phyloP scores from a whole-genome alignment of 805 yeast species.

The Lipomyces yamadae region DNA sequence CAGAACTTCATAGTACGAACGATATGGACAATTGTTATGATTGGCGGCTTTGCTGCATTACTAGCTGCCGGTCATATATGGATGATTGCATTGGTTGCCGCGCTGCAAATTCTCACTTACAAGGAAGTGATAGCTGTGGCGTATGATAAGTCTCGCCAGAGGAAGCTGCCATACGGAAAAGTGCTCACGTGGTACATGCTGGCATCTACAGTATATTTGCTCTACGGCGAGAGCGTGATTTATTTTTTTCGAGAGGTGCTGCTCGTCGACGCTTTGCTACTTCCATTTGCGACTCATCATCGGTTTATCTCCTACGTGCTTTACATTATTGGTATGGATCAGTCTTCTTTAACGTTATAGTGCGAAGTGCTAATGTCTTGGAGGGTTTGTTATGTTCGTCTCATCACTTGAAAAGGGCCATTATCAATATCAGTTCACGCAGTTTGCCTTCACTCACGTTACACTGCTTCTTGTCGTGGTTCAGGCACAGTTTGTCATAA shows the following conservation, averaged over 20 bases:
- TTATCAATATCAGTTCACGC: slow-evolving; percentile 90
- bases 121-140: slow-evolving; percentile 88
- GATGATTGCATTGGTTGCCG: slow-evolving; percentile 69
- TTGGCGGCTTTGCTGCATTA: slow-evolving; percentile 67
- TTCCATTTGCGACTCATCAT: slow-evolving; percentile 74
- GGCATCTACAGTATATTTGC: slow-evolving; percentile 81
- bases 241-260: slow-evolving; percentile 64
- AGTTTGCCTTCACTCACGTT: slow-evolving; percentile 93
- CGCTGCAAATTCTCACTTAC: slow-evolving; percentile 81
- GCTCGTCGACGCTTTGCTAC: slow-evolving; percentile 57
- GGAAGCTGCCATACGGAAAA: slow-evolving; percentile 66
- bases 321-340: slow-evolving; percentile 49
- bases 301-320: slow-evolving; percentile 80
- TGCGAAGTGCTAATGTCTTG: neutral
- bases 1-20: slow-evolving; percentile 87
- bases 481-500: slow-evolving; percentile 91
- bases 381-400: slow-evolving; percentile 90
- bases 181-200: slow-evolving; percentile 53
- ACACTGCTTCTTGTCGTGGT: slow-evolving; percentile 83
- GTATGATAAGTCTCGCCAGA: slow-evolving; percentile 81
- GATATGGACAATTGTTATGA: slow-evolving; percentile 92
- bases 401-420: slow-evolving; percentile 85
- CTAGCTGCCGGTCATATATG: slow-evolving; percentile 85
- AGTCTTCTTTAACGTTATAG: neutral
- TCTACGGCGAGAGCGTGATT: slow-evolving; percentile 84